These are phyloP conservation scores for Dalbergia cultrata DNA, from an alignment of 306 rosid genomes.

Conservation along the genomic window DNA sequence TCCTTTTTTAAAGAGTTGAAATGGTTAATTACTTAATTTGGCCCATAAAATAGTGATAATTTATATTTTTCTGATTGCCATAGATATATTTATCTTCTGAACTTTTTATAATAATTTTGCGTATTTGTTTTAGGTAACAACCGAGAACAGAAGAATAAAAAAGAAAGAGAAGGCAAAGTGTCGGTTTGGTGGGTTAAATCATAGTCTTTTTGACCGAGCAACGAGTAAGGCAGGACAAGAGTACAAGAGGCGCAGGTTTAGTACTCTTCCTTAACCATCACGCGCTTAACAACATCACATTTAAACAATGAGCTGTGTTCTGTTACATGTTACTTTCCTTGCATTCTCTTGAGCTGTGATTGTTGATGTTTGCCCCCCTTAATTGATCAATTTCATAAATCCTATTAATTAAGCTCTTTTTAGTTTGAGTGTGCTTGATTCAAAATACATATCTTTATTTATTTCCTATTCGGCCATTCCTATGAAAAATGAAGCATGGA, in stretches of 20 bases:
- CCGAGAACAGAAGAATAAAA: not conserved
- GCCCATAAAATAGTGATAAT: not conserved
- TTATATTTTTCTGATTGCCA: not conserved
- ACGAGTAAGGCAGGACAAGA: not conserved
- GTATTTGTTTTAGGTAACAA: not conserved
- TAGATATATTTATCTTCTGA: not conserved
- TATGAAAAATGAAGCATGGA: not conserved
- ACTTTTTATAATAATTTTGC: not conserved
- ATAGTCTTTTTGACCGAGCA: not conserved
- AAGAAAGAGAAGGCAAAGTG: not conserved
- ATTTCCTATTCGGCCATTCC: not conserved
- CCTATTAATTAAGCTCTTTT: not conserved
- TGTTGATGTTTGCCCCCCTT: not conserved
- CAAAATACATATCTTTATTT: not conserved
- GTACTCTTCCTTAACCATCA: not conserved
- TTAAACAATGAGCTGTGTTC: not conserved
- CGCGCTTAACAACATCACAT: not conserved
- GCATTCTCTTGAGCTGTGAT: not conserved
- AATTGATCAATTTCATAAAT: slow-evolving; percentile 1
- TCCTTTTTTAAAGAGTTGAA: not conserved
- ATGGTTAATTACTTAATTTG: not conserved
- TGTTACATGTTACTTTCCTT: not conserved
- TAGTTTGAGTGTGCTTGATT: not conserved
- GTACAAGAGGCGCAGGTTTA: not conserved
- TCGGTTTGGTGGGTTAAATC: slow-evolving; percentile 7